Base-by-base conservation (phyloP, 495 filamentous ascomycete species). In the Hypoxylon lienhwacheense region DNA sequence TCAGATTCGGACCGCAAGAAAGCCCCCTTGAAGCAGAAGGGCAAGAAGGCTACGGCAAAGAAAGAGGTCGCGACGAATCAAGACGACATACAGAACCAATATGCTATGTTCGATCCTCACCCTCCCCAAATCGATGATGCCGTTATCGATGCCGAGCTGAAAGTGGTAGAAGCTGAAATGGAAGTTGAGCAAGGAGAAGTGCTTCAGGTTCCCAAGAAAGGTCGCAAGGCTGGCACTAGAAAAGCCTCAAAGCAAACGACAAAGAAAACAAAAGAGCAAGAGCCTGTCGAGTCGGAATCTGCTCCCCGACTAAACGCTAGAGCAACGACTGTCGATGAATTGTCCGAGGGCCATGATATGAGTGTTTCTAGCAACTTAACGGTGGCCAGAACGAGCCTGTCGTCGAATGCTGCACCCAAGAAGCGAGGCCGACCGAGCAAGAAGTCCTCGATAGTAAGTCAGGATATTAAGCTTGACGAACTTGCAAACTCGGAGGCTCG, bases 381-480 rank as follows among this genome's bases (percentile, higher is more conserved):
- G 16, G 53, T 80, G 12, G 53, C 74, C 36, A 66, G 72, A 80
- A 68, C 67, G 64, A 63, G 73, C 69, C 17, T 63, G 6, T 51
- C 61, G 26, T 60, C 52, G 5, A 57, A 50, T 20, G 32, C 55
- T 10, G 68, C 73, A 26, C 68, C 73, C 7, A 70, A 71, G 35
- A 82, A 78, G 37, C 79, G 77, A 42, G 66, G 59, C 32, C 67
- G 70, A 62, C 66, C 54, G 2, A 68, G 70, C 19, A 83, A 80
- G 60, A 81, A 82, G 60, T 53, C 66, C 1, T 49, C 55, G 2
- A 31, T 35, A 34, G 58, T 28, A 25, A 26, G 20, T 35, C 26
- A 42, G 16, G 58, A 55, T 3, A n/a, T 36, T 6, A 45, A 53
- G 14, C 35, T 42, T 36, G 58, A 61, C 22, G 52, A 66, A 28